Percentiles rank a stretch among this genome's conserved stretches.
Evolutionary conservation across 2,329 filamentous ascomycete genomes (phyloP).

Genomic region (Fusarium siculi): DNA sequence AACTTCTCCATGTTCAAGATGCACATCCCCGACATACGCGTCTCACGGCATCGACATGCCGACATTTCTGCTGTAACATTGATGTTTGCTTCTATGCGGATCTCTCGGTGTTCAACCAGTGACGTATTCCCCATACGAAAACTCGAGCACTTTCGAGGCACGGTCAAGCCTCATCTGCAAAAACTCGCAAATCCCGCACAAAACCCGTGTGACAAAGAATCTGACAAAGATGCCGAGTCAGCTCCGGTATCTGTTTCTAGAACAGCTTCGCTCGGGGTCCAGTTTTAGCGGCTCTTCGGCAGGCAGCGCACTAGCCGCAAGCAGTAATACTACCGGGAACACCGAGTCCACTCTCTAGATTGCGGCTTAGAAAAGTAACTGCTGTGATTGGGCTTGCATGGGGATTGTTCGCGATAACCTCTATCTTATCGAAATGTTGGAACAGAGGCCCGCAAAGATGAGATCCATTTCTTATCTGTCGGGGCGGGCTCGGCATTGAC

Average conservation of each 20-base stretch:
- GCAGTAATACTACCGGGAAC: not conserved
- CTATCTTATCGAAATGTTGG: conserved; percentile 4
- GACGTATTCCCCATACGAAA: not conserved
- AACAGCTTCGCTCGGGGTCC: not conserved
- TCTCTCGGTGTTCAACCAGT: not conserved
- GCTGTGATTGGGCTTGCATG: not conserved
- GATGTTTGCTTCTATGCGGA: not conserved
- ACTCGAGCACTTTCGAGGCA: not conserved
- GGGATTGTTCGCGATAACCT: not conserved
- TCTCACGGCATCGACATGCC: not conserved
- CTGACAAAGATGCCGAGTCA: conserved; percentile 5
- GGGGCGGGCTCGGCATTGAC: not conserved
- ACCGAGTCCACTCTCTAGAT: not conserved
- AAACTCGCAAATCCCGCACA: not conserved
- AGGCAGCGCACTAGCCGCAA: not conserved
- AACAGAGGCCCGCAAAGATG: not conserved
- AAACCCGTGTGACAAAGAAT: not conserved
- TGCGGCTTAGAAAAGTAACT: not conserved
- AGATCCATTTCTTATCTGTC: conserved; percentile 6
- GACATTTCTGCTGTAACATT: not conserved
- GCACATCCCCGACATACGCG: not conserved
- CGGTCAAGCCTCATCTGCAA: not conserved
- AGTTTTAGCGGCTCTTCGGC: conserved; percentile 11
- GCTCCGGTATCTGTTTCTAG: not conserved
- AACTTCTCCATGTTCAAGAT: not conserved